Evolutionary conservation across 345 rosid genomes (phyloP), one percentile per base, ranked within the genome.

Genomic region (Leavenworthia alabamica): DNA sequence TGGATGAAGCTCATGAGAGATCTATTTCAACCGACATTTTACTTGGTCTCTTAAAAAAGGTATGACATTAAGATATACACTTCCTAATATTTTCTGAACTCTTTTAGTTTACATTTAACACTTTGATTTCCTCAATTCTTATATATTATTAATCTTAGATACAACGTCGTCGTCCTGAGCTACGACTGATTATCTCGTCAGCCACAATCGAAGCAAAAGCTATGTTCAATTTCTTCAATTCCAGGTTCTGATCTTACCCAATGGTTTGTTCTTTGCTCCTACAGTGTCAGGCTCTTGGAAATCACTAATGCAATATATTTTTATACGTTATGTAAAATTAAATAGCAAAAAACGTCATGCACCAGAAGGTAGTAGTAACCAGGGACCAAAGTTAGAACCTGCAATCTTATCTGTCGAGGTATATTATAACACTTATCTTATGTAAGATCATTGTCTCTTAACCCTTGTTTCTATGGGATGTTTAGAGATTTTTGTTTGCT

Each of bases 1-100:
- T 93, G 19, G 99, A 93, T 73, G 99, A 93, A 81, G 99, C 99
- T 72, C 97, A 93, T 46, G 99, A 93, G 78, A 82, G 99, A 72
- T 89, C 99, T 41, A 86, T 89, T 67, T 86, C 99, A 19, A 93
- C 97, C 8, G 99, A 93, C 70, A 85, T 93, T 70, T 75, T 93
- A 73, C 81, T 93, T 9, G 99, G 99, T 61, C 97, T 93, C 60
- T 75, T 89, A 61, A 93, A 89, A 71, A 89, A 93, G 96, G 98
- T 89, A 73, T 40, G 29, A 0, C 48, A 45, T 12, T 70, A 24
- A 13, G 35, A 16, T 19, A 24, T 17, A 45, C 14, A 13, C 19
- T 52, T 32, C 50, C 7, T 11, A 5, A 52, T 27, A 8, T 24
- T 56, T 45, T 45, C 15, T 27, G 17, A 15, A 8, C 61, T 27